Conservation (phyloP, 352 stramenopile species). For the Phytophthora megakarya region DNA sequence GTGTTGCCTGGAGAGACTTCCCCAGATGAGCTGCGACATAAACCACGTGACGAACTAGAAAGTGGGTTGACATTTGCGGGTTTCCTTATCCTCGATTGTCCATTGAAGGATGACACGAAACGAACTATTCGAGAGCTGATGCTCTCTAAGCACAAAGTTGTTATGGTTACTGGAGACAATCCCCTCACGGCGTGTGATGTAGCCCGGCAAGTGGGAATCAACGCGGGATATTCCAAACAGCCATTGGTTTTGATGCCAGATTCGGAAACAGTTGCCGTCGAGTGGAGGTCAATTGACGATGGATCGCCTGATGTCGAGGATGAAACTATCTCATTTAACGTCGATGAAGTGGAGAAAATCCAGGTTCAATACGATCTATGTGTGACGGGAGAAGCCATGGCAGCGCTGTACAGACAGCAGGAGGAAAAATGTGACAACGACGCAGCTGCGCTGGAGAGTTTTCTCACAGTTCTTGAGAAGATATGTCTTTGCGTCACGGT, state of each 20-base stretch:
- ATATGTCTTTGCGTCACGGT: constrained; percentile 85
- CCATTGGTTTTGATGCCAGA: constrained; percentile 73
- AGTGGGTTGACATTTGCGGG: constrained; percentile 93
- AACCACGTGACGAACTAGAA: constrained; percentile 90
- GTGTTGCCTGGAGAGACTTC: constrained; percentile 71
- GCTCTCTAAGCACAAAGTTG: constrained; percentile 90
- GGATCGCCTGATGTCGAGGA: constrained; percentile 93
- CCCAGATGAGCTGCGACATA: constrained; percentile 66
- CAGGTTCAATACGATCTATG: constrained; percentile 86
- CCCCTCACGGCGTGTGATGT: constrained; percentile 98
- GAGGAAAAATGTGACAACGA: constrained; percentile 27
- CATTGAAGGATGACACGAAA: constrained; percentile 97
- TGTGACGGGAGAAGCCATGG: constrained; percentile 79
- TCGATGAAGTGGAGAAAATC: constrained; percentile 59
- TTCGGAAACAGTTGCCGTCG: constrained; percentile 35
- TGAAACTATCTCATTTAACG: constrained; percentile 59
- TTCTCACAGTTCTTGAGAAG: constrained; percentile 75
- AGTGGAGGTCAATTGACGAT: constrained; percentile 88
- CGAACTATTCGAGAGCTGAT: constrained; percentile 94
- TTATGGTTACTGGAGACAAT: constrained; percentile 99
- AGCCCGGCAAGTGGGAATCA: constrained; percentile 95
- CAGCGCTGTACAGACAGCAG: constrained; percentile 37
- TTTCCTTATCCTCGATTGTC: constrained; percentile 91
- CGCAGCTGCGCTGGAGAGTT: constrained; percentile 50
- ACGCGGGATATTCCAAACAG: constrained; percentile 86